Percentiles rank a stretch among this genome's conserved stretches.
These are phyloP conservation scores for Linnemannia schmuckeri DNA, from an alignment of 192 early-diverging fungal species.

Conservation along the genomic window DNA sequence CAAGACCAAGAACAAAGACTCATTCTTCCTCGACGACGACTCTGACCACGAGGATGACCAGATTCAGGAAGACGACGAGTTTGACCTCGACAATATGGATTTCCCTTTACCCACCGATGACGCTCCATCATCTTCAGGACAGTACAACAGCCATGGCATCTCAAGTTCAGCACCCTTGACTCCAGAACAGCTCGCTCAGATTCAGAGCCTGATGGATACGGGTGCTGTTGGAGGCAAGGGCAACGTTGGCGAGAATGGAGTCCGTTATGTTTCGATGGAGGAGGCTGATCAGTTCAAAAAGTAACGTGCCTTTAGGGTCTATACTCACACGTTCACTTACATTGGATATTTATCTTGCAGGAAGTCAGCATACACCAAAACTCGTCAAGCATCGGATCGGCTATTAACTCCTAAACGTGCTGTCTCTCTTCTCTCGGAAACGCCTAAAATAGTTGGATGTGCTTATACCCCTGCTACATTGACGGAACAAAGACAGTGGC, in stretches of 20 bases:
- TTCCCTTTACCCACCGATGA: conserved; percentile 60
- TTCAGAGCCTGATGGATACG: conserved; percentile 37
- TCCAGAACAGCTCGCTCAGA: conserved; percentile 45
- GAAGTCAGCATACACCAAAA: neutral
- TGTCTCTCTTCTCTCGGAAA: neutral
- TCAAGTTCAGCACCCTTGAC: conserved; percentile 29
- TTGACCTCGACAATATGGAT: conserved; percentile 69
- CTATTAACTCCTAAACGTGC: neutral
- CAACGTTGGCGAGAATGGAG: conserved; percentile 25
- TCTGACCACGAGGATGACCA: conserved; percentile 34
- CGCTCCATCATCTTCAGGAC: conserved; percentile 27
- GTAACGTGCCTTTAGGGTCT: conserved; percentile 4
- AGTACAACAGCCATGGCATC: conserved; percentile 8
- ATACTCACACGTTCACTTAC: too few relatives aligned
- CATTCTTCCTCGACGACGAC: conserved; percentile 55
- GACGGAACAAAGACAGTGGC: conserved; percentile 69
- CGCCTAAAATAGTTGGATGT: conserved; percentile 68
- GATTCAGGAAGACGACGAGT: conserved; percentile 57
- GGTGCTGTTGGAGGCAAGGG: conserved; percentile 37
- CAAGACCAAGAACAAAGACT: conserved; percentile 49
- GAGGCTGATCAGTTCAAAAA: conserved; percentile 53
- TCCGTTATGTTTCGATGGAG: conserved; percentile 46
- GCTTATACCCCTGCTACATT: conserved; percentile 81
- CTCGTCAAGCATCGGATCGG: neutral
- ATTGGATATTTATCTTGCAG: neutral